These are phyloP conservation scores for Alliaria petiolata DNA, from an alignment of 345 rosid genomes.

Conservation along the genomic window DNA sequence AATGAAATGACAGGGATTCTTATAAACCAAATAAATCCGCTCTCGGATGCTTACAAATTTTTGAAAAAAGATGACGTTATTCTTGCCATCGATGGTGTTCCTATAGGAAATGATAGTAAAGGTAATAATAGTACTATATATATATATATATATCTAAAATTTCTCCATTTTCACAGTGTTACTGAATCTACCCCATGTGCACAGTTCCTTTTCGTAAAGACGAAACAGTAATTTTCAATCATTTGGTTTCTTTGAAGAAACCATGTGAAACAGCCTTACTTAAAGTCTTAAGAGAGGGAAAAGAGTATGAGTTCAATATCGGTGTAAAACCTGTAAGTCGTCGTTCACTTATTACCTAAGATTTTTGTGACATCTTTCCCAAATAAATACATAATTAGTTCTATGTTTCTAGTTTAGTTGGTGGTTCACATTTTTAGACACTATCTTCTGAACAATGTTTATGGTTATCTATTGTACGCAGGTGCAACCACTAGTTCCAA, in stretches of 20 bases:
- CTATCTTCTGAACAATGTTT: no score
- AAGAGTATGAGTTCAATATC: neutral
- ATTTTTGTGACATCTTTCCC: neutral
- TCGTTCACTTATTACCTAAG: no score
- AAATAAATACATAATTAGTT: no score
- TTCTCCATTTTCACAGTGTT: neutral
- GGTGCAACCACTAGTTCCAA: neutral
- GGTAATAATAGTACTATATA: conserved; percentile 30
- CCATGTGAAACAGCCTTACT: neutral
- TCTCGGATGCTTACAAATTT: conserved; percentile 43
- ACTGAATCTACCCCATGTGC: neutral
- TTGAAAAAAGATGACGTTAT: conserved; percentile 57
- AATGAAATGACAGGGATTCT: conserved; percentile 65
- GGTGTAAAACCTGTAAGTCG: neutral
- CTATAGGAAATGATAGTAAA: conserved; percentile 69
- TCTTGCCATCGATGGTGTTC: conserved; percentile 60
- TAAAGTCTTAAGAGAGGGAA: neutral
- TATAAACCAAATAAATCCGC: conserved; percentile 59
- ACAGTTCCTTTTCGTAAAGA: neutral
- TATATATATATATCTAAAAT: no score
- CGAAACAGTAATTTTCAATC: neutral
- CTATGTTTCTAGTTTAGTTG: no score
- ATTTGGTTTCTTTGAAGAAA: neutral
- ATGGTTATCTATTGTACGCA: neutral
- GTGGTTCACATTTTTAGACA: no score